Conservation (phyloP, 257 asterid genomes). For the Nicotiana obtusifolia region DNA sequence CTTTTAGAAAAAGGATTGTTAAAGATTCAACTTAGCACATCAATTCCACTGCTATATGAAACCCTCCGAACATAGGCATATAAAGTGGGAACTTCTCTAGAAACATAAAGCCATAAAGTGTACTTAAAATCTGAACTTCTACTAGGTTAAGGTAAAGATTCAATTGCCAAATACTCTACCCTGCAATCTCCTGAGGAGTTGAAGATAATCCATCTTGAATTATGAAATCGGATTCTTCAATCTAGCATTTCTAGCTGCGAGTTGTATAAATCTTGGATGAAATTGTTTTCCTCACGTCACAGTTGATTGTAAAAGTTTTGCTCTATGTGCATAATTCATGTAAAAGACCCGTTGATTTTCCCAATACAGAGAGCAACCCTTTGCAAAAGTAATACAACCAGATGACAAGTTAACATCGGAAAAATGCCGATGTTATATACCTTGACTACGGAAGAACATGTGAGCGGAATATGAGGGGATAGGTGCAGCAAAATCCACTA, state of each 20-base stretch:
- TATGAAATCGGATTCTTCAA: not conserved
- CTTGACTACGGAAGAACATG: conserved; percentile 43
- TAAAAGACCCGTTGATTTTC: no score
- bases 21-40: no score
- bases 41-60: not conserved
- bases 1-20: no score
- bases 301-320: not conserved
- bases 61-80: not conserved
- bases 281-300: not conserved
- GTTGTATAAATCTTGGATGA: not conserved
- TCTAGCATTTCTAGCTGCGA: not conserved
- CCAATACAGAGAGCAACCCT: not conserved
- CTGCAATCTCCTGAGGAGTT: not conserved
- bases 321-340: not conserved
- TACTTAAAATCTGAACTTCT: no score
- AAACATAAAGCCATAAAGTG: not conserved
- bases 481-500: conserved; percentile 93
- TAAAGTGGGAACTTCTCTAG: not conserved
- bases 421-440: conserved; percentile 14
- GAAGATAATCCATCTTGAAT: not conserved
- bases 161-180: not conserved
- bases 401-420: not conserved
- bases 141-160: not conserved
- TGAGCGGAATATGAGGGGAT: conserved; percentile 78
- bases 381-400: not conserved